Percentiles rank a stretch among this genome's conserved stretches.
phyloP scores from a whole-genome alignment of 2,329 filamentous ascomycete species.

The Penicillium sp. region DNA sequence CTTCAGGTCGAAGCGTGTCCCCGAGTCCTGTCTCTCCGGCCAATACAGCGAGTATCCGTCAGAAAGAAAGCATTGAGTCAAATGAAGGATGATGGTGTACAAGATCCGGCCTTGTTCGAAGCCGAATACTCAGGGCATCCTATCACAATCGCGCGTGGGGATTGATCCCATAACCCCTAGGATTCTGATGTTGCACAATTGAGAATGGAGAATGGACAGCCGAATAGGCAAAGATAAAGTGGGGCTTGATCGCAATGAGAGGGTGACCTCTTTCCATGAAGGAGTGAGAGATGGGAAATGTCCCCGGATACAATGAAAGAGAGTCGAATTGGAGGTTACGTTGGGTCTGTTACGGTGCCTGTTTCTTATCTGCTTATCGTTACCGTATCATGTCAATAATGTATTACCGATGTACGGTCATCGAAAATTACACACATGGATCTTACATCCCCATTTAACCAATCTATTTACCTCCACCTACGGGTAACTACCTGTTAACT shows the following conservation, averaged over 20 bases:
- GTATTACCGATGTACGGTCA: too few species aligned
- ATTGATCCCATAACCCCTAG: slow-evolving; percentile 10
- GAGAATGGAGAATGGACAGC: neutral
- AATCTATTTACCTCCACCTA: too few species aligned
- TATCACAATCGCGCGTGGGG: slow-evolving; percentile 10
- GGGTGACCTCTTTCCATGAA: slow-evolving; percentile 5
- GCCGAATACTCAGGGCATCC: slow-evolving; percentile 19
- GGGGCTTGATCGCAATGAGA: slow-evolving; percentile 5
- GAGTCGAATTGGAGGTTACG: slow-evolving; percentile 11
- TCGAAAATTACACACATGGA: neutral
- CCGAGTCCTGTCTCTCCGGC: neutral
- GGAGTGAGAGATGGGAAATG: slow-evolving; percentile 8
- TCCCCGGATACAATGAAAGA: slow-evolving; percentile 9
- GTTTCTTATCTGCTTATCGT: slow-evolving; percentile 12
- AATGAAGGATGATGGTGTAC: slow-evolving; percentile 9
- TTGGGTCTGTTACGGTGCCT: slow-evolving; percentile 1
- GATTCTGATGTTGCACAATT: slow-evolving; percentile 5
- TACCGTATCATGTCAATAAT: neutral
- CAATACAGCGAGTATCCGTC: neutral
- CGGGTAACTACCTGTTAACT: too few species aligned
- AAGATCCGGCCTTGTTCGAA: slow-evolving; percentile 14
- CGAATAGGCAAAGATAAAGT: slow-evolving; percentile 6
- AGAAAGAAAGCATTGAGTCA: slow-evolving; percentile 22
- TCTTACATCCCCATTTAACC: too few species aligned
- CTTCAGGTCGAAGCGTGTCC: slow-evolving; percentile 1